Evolutionary conservation across 2,329 filamentous ascomycete species (phyloP), one percentile per base, ranked within the genome.

Genomic region (Knufia petricola): DNA sequence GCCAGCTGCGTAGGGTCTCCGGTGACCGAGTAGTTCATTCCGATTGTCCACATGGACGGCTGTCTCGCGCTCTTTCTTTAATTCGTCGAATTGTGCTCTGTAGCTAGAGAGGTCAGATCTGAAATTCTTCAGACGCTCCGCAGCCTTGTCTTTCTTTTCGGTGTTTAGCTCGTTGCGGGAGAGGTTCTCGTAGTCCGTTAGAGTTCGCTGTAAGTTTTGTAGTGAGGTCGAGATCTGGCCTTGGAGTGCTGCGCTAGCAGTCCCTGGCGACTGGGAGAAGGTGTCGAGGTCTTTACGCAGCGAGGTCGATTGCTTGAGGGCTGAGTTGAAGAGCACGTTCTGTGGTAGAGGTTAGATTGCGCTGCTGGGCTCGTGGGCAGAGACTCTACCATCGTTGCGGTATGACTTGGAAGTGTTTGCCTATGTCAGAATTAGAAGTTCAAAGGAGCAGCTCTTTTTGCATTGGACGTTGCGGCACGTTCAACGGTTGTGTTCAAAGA

Each of bases 101-200:
- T 88, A 95, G 48, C 89, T 86, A 44, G 81, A 69, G 2, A 96
- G 77, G 62, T 96, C 90, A 37, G 76, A 67, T 50, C 87, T 82
- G 68, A 98, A 98, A 59, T 81, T 87, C 66, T 85, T 85, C 50
- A 95, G 76, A 38, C 92, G 80, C 63, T 94, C 87, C 55, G 80
- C 75, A 1, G 90, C 92, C 63, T 96, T 95, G 52, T 92, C 84
- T 59, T 94, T 86, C 69, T 96, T 98, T 51, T 86, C 84, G 3
- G 85, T 78, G 49, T 94, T 89, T 26, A 95, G 79, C 66, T 98
- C 92, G 60, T 90, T 85, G 56, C 86, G 85, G 1, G 89, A 84
- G 24, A 94, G 79, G 48, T 78, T 77, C 60, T 84, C 80, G 72
- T 98, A 98, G 63, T 95, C 89, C 69, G 95, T 89, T 55, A 98